Evolutionary conservation across 2,329 filamentous ascomycete species (phyloP), one percentile per base, ranked within the genome.

Genomic region (Ilyonectria destructans): DNA sequence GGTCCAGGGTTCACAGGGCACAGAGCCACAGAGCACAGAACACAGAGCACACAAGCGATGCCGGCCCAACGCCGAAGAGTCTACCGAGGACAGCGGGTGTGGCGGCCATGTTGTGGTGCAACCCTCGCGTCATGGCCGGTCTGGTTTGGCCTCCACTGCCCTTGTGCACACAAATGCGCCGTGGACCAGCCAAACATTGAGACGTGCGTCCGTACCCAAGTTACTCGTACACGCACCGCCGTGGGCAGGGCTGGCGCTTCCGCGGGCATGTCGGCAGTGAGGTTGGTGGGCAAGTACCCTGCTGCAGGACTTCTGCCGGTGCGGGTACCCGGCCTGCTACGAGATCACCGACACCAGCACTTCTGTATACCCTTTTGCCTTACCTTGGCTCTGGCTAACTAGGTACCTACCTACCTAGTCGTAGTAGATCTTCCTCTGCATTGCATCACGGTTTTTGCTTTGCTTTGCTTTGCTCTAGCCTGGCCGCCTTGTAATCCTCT

Each of bases 301-400:
- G 60, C 60, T 63, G 60, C 60, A 57, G 43, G 52, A 29, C 31
- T 31, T 62, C 60, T 56, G 52, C 33, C 60, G 60, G 60, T 37
- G 52, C 23, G 51, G 52, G 43, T 55, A 56, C 59, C 51, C 26
- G 26, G 51, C 45, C 37, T 62, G 59, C 29, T 33, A 62, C 59
- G 59, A 62, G 26, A 55, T 62, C 29, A 46, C 33, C 40, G n/a
- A 62, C 43, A 26, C 46, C 40, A 23, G 19, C n/a, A 35, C 33
- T 51, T 31, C 58, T 52, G 31, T 46, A 19, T 37, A 33, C 26
- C 26, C 26, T 60, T 57, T 61, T 51, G 52, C 45, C 33, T 62
- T 52, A 49, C 40, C 48, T 58, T 60, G 56, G 15, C 19, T 45
- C 26, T 1, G 26, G 6, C 26, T 6, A 23, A 3, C 3, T 23